These are phyloP conservation scores for Fusarium sulawesiense DNA, from an alignment of 2,329 filamentous ascomycete species.

Conservation along the genomic window DNA sequence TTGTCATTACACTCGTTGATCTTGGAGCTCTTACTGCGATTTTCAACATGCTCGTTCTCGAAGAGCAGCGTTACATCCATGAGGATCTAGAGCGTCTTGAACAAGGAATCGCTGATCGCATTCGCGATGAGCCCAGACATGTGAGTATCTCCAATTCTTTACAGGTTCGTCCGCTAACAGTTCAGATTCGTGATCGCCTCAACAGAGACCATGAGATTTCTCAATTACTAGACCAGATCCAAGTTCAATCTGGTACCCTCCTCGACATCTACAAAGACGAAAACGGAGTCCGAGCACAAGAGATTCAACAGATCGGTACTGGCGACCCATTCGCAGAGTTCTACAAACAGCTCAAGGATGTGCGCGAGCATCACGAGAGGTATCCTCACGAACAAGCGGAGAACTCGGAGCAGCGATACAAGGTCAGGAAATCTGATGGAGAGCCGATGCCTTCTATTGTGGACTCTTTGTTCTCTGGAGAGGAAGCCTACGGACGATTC, in stretches of 20 bases:
- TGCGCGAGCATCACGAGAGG: conserved; percentile 87
- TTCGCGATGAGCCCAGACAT: conserved; percentile 88
- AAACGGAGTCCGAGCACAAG: conserved; percentile 76
- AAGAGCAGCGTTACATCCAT: conserved; percentile 93
- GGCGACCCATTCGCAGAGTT: conserved; percentile 93
- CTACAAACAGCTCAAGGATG: conserved; percentile 82
- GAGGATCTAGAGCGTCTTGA: conserved; percentile 97
- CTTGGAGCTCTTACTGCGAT: rapidly evolving
- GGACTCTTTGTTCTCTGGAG: conserved; percentile 93
- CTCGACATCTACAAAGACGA: conserved; percentile 87
- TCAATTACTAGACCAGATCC: conserved; percentile 87
- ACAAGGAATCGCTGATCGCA: conserved; percentile 89
- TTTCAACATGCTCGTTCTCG: conserved; percentile 79
- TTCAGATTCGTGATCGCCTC: conserved; percentile 85
- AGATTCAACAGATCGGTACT: conserved; percentile 84
- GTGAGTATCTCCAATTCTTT: conserved; percentile 61
- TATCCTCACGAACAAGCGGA: conserved; percentile 97
- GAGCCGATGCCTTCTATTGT: conserved; percentile 75
- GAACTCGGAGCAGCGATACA: conserved; percentile 93
- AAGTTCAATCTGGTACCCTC: conserved; percentile 83
- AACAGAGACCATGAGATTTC: conserved; percentile 93
- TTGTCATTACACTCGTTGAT: not conserved
- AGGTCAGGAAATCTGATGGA: conserved; percentile 72
- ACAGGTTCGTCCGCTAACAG: conserved; percentile 35
- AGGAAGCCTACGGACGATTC: conserved; percentile 92